These are phyloP conservation scores for Zizania latifolia DNA, from an alignment of 176 grass and related monocot species.

Conservation along the genomic window DNA sequence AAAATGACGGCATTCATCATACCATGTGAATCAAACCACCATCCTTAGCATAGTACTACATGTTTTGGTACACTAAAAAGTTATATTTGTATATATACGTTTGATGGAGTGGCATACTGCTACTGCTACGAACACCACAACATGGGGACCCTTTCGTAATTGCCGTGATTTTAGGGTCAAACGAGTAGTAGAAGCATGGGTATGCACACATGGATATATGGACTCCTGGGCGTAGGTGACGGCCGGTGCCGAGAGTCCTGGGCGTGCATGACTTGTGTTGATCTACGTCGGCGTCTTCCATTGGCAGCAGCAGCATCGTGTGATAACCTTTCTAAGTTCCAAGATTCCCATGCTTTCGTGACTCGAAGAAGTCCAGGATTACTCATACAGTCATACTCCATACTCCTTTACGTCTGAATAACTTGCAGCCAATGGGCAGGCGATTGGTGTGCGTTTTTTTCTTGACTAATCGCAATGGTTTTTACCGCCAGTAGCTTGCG, in stretches of 20 bases:
- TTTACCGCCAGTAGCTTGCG: not conserved
- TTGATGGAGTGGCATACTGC: too few relatives aligned
- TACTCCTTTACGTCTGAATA: not conserved
- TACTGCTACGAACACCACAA: too few relatives aligned
- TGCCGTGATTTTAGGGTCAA: slow-evolving; percentile 13
- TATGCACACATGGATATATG: not conserved
- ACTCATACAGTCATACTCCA: not conserved
- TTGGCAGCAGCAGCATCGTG: not conserved
- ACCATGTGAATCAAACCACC: slow-evolving; percentile 22
- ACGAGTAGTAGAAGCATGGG: not conserved
- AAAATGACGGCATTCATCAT: not conserved
- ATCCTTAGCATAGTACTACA: not conserved
- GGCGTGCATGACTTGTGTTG: slow-evolving; percentile 21
- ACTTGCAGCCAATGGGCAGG: not conserved
- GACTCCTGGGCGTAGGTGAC: slow-evolving; percentile 21
- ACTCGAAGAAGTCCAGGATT: not conserved
- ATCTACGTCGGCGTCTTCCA: not conserved
- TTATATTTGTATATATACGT: not conserved
- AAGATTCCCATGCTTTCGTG: not conserved
- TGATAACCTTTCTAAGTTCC: slow-evolving; percentile 12
- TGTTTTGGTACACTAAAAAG: too few relatives aligned
- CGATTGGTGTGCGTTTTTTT: not conserved
- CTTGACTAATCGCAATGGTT: not conserved
- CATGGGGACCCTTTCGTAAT: not conserved
- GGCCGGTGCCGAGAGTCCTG: not conserved